phyloP scores from a whole-genome alignment of 2,329 filamentous ascomycete genomes.

The Colletotrichum sp. region DNA sequence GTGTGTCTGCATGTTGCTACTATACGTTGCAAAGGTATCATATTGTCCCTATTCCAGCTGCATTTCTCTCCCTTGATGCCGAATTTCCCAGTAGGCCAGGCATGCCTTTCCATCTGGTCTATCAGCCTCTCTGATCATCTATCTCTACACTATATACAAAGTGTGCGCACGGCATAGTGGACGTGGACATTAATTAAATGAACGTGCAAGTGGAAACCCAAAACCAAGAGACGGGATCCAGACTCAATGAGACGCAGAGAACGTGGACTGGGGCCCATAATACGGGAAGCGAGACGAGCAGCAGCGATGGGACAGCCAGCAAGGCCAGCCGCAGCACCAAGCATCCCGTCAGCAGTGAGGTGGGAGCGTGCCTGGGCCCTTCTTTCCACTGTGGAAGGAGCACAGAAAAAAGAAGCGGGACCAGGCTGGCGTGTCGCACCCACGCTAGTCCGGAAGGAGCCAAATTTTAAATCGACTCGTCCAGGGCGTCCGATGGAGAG shows the following conservation, averaged over 20 bases:
- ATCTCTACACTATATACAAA: not conserved
- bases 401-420: not conserved
- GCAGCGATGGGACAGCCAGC: not conserved
- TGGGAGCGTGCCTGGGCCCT: not conserved
- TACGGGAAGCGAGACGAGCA: not conserved
- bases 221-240: not conserved
- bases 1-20: not conserved
- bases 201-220: not conserved
- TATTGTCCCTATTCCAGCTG: not conserved
- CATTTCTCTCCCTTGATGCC: not conserved
- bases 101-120: not conserved
- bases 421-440: not conserved
- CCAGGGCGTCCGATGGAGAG: not conserved
- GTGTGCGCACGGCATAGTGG: not conserved
- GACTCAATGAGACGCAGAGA: slow-evolving; percentile 1
- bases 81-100: not conserved
- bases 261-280: not conserved
- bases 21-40: not conserved
- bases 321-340: not conserved
- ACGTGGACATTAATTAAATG: not conserved
- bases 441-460: not conserved
- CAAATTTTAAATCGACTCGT: not conserved
- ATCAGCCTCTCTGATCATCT: not conserved
- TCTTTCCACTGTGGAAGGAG: not conserved
- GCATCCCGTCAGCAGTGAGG: too few relatives aligned